phyloP scores from a whole-genome alignment of 2,329 filamentous ascomycete genomes.

The Fusarium agapanthi region DNA sequence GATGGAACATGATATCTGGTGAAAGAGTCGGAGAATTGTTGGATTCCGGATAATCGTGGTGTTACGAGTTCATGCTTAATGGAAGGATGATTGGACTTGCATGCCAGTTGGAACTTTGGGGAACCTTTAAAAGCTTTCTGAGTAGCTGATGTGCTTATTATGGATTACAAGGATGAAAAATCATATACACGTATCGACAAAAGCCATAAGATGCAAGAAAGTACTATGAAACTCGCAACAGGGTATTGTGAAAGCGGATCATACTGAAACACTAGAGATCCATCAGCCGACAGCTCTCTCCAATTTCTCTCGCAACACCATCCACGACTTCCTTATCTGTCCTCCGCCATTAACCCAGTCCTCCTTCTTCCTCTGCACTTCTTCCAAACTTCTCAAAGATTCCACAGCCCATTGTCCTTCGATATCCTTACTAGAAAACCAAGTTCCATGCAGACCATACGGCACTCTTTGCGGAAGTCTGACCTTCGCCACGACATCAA shows the following conservation, averaged over 20 bases:
- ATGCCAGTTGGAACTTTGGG: background rate
- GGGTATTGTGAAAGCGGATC: background rate
- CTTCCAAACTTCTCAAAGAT: background rate
- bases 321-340: background rate
- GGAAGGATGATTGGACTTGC: background rate
- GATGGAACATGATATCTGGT: slow-evolving; percentile 55
- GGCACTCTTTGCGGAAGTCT: slow-evolving; percentile 72
- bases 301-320: background rate
- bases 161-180: background rate
- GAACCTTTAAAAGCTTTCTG: too few species aligned
- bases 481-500: slow-evolving; percentile 65
- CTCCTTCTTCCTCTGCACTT: background rate
- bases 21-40: too few species aligned
- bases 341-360: background rate
- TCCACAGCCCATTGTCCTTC: slow-evolving; percentile 52
- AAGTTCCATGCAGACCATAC: slow-evolving; percentile 73
- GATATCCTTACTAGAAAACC: slow-evolving; percentile 66
- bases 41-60: too few species aligned
- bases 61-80: background rate
- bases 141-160: background rate
- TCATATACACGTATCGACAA: background rate
- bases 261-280: fast-evolving
- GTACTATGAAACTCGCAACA: background rate
- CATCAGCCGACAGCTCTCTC: slow-evolving; percentile 3
- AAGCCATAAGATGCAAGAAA: too few species aligned